These are phyloP conservation scores for Beauveria sp. DNA, from an alignment of 2,329 filamentous ascomycete species.

Conservation along the genomic window DNA sequence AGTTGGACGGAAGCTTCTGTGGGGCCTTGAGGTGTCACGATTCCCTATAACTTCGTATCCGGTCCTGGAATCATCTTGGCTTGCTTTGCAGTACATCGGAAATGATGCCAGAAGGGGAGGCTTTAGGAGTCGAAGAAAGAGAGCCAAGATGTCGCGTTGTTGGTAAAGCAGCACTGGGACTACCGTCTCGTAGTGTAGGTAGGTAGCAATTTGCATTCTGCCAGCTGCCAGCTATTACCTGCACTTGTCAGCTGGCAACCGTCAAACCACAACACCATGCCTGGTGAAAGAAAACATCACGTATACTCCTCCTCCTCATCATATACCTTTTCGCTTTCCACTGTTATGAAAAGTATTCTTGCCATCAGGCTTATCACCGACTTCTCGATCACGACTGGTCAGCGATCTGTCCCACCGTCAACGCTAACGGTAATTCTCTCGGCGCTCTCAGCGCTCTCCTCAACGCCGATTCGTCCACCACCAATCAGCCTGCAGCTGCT, in stretches of 20 bases:
- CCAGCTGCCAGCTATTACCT: not conserved
- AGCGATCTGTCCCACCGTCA: not conserved
- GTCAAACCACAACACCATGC: not conserved
- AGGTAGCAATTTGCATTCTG: not conserved
- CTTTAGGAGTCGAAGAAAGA: not conserved
- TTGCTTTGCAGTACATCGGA: not conserved
- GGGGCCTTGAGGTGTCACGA: not conserved
- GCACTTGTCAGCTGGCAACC: not conserved
- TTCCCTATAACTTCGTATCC: not conserved
- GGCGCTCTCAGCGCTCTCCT: not conserved
- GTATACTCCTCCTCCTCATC: not conserved
- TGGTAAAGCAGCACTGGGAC: not conserved
- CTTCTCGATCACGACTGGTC: slow-evolving; percentile 3
- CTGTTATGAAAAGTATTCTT: not conserved
- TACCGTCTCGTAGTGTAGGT: not conserved
- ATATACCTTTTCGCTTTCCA: not conserved
- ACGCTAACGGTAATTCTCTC: not conserved
- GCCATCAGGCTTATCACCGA: not conserved
- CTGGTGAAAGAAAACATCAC: not conserved
- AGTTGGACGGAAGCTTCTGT: not conserved
- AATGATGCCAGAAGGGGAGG: not conserved
- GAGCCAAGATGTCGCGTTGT: not conserved
- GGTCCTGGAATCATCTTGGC: not conserved
- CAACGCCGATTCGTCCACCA: slow-evolving; percentile 6
- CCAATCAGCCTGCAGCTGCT: slow-evolving; percentile 8